Evolutionary conservation across 768 basidiomycete species (phyloP).

Genomic region (Amanita muscaria): DNA sequence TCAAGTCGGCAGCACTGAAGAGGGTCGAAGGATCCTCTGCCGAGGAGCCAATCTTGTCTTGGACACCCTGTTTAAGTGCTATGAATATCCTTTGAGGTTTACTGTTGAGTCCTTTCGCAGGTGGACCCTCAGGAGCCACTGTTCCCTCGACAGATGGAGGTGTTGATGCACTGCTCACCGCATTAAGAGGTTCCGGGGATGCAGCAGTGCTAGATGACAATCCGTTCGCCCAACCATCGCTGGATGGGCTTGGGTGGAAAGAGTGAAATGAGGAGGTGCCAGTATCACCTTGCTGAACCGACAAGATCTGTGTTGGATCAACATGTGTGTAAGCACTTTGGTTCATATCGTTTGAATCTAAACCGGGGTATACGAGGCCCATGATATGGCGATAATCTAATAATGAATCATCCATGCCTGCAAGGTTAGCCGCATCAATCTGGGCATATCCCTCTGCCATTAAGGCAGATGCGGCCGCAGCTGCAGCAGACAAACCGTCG

Average conservation of each 20-base stretch:
- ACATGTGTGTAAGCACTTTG: slow-evolving; percentile 67
- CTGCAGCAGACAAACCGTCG: slow-evolving; percentile 56
- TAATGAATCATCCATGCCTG: slow-evolving; percentile 43
- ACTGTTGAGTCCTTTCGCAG: slow-evolving; percentile 4
- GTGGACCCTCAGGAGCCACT: slow-evolving; percentile 10
- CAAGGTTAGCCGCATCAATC: slow-evolving; percentile 44
- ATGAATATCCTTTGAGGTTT: slow-evolving; percentile 47
- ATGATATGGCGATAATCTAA: slow-evolving; percentile 62
- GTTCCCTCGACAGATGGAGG: slow-evolving; percentile 58
- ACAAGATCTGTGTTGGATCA: slow-evolving; percentile 84
- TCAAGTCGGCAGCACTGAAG: slow-evolving; percentile 1
- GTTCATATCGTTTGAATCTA: slow-evolving; percentile 34
- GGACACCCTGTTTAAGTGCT: slow-evolving; percentile 51
- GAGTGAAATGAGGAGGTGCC: slow-evolving; percentile 27
- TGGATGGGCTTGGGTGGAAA: slow-evolving; percentile 71
- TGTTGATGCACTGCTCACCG: slow-evolving; percentile 57
- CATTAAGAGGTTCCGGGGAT: slow-evolving; percentile 65
- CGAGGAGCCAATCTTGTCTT: slow-evolving; percentile 51
- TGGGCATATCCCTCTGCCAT: slow-evolving; percentile 71
- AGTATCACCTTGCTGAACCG: slow-evolving; percentile 18
- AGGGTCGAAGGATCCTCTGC: slow-evolving; percentile 18
- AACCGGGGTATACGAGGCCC: slow-evolving; percentile 51
- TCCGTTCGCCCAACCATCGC: slow-evolving; percentile 73
- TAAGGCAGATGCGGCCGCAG: slow-evolving; percentile 56
- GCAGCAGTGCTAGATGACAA: slow-evolving; percentile 58